phyloP scores from a whole-genome alignment of 2,329 filamentous ascomycete genomes.

The Neopestalotiopsis sp. region DNA sequence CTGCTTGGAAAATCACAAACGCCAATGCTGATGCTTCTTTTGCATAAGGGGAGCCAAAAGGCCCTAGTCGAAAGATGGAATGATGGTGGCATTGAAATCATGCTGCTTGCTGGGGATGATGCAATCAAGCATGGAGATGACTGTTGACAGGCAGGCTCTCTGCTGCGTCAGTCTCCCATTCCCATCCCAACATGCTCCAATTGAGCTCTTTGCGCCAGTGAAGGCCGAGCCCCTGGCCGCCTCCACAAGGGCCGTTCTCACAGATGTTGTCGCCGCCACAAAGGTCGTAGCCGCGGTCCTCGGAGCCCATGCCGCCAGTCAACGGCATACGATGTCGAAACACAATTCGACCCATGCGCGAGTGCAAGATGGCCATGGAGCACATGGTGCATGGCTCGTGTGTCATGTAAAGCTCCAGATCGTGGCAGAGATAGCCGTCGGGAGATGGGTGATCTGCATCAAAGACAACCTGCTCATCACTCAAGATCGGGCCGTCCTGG shows the following conservation, averaged over 20 bases:
- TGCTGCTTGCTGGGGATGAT: constrained; percentile 31
- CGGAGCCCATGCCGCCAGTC: constrained; percentile 84
- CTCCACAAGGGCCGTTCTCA: constrained; percentile 44
- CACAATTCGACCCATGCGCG: constrained; percentile 84
- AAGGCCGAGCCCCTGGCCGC: constrained; percentile 68
- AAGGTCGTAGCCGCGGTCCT: constrained; percentile 62
- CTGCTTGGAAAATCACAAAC: constrained; percentile 34
- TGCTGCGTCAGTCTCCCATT: constrained; percentile 63
- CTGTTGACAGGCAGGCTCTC: constrained; percentile 48
- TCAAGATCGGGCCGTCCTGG: constrained; percentile 71
- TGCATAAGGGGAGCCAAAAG: constrained; percentile 36
- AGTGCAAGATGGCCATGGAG: constrained; percentile 94
- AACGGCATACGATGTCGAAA: constrained; percentile 80
- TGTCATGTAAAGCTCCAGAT: constrained; percentile 90
- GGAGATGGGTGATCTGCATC: constrained; percentile 68
- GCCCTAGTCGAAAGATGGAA: neutral
- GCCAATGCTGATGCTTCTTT: constrained; percentile 19
- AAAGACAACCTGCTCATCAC: constrained; percentile 68
- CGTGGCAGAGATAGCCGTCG: constrained; percentile 92
- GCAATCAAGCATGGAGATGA: constrained; percentile 53
- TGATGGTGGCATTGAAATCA: neutral
- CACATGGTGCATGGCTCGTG: constrained; percentile 98
- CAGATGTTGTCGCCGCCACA: constrained; percentile 33
- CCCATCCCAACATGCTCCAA: constrained; percentile 85
- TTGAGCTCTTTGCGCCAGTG: constrained; percentile 81